phyloP scores from a whole-genome alignment of 768 basidiomycete species.

The Hortiboletus campestris region DNA sequence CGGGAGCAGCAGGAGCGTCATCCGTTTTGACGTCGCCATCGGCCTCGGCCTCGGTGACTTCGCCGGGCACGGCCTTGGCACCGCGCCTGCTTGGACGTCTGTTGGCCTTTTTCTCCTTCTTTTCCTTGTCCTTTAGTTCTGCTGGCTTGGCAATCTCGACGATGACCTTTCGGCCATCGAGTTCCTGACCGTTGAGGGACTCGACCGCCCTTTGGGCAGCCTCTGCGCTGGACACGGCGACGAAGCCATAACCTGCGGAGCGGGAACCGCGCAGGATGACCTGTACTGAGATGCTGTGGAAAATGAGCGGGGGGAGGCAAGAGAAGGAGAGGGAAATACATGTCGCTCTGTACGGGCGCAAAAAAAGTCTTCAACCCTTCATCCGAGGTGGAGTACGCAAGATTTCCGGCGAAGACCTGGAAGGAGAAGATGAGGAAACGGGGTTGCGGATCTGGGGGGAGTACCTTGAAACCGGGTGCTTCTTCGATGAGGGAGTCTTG shows the following conservation, averaged over 20 bases:
- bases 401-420: constrained; percentile 94
- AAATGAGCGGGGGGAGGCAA: constrained; percentile 6
- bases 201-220: constrained; percentile 87
- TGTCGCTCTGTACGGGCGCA: constrained; percentile 80
- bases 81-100: constrained; percentile 85
- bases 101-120: constrained; percentile 74
- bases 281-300: constrained; percentile 70
- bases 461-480: constrained; percentile 78
- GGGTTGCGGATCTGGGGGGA: constrained; percentile 15
- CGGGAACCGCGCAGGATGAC: constrained; percentile 83
- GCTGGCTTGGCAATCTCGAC: constrained; percentile 92
- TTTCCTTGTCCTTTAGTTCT: constrained; percentile 79
- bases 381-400: constrained; percentile 91
- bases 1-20: constrained; percentile 48
- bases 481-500: constrained; percentile 68
- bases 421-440: constrained; percentile 10
- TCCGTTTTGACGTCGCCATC: constrained; percentile 69
- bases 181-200: constrained; percentile 80
- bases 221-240: constrained; percentile 75
- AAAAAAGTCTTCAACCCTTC: constrained; percentile 95
- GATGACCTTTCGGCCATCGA: constrained; percentile 85
- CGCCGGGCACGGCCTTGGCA: constrained; percentile 82
- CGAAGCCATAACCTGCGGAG: constrained; percentile 92
- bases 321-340: constrained; percentile 55
- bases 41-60: constrained; percentile 87